A percentile compares a stretch with the other conserved stretches of the same genome.
phyloP scores from a whole-genome alignment of 2,329 filamentous ascomycete species.

The Aciculosporium take region DNA sequence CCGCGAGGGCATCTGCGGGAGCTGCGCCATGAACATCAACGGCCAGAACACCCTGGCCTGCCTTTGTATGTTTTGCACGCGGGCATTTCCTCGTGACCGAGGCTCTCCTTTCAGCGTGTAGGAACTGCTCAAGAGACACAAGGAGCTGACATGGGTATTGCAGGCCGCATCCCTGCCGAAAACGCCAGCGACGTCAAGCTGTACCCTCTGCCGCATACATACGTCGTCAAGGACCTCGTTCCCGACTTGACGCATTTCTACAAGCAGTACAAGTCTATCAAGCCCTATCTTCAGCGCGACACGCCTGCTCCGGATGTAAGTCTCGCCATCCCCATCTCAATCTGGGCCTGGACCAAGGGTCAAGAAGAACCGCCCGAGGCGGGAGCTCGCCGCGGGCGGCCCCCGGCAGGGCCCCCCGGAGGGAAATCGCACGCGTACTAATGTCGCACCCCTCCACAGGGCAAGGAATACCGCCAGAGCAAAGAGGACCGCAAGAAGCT shows the following conservation, averaged over 20 bases:
- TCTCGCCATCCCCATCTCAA: constrained; percentile 15
- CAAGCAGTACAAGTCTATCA: constrained; percentile 99
- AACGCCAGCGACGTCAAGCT: constrained; percentile 72
- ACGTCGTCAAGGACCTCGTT: constrained; percentile 97
- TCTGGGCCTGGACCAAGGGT: too few species aligned
- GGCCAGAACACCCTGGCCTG: constrained; percentile 96
- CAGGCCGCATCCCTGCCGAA: constrained; percentile 87
- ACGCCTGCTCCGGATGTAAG: constrained; percentile 71
- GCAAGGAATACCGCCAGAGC: constrained; percentile 81
- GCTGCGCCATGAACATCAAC: constrained; percentile 99
- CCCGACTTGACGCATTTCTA: constrained; percentile 98
- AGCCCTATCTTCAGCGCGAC: constrained; percentile 91
- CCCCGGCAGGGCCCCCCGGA: too few species aligned
- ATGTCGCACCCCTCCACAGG: constrained; percentile 34
- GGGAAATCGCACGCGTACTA: neutral
- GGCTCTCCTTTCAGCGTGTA: neutral
- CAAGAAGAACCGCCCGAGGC: too few species aligned
- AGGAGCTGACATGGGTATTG: constrained; percentile 2
- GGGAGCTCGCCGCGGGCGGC: too few species aligned
- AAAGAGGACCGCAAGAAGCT: constrained; percentile 92
- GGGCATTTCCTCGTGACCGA: too few species aligned
- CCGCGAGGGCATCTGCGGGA: constrained; percentile 95
- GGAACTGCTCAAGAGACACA: too few species aligned
- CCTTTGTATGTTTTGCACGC: constrained; percentile 58
- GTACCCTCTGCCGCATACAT: constrained; percentile 96